Evolutionary conservation across 495 filamentous ascomycete genomes (phyloP).

Genomic region (Neurospora pannonica): DNA sequence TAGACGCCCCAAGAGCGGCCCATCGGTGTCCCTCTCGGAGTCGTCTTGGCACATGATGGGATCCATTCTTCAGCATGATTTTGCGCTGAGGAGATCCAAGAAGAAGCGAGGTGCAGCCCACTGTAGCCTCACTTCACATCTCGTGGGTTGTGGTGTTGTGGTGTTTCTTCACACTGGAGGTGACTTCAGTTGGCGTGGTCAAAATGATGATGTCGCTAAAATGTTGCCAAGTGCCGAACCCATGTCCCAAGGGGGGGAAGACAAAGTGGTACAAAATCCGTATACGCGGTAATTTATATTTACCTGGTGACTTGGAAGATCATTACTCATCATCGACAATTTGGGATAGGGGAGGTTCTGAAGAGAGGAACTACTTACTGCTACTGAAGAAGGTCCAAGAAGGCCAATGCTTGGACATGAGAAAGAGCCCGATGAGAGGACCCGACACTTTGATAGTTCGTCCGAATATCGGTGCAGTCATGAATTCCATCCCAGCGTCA

Average conservation of each 20-base stretch:
- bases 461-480: not conserved
- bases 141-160: not conserved
- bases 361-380: not conserved
- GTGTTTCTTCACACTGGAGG: not conserved
- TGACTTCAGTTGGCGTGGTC: not conserved
- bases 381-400: not conserved
- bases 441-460: not conserved
- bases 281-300: not conserved
- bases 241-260: not conserved
- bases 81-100: not conserved
- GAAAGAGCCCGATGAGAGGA: not conserved
- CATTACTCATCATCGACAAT: not conserved
- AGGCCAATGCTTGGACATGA: not conserved
- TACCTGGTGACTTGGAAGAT: not conserved
- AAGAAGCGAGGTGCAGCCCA: not conserved
- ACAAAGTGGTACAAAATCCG: not conserved
- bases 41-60: not conserved
- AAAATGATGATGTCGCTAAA: not conserved
- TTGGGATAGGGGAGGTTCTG: not conserved
- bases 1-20: not conserved
- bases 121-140: not conserved
- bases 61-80: not conserved
- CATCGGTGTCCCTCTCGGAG: not conserved
- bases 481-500: not conserved
- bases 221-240: not conserved